Evolutionary conservation across 2,329 filamentous ascomycete genomes (phyloP), one percentile per base, ranked within the genome.

Genomic region (Neonectria coccinea): DNA sequence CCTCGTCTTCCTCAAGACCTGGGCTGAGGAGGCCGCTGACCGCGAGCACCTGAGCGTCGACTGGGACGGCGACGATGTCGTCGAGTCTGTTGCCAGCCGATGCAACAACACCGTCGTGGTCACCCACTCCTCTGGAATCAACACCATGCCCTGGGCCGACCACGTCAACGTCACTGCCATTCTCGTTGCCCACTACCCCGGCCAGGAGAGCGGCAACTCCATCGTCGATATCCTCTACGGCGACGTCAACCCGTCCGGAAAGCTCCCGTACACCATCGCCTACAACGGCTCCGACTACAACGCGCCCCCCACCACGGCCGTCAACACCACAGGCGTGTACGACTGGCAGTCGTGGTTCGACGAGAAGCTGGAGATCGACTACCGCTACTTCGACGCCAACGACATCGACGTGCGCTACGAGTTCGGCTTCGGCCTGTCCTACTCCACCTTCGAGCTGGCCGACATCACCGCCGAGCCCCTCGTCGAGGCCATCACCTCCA

Each of bases 241-340:
- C 62, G 86, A 89, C 56, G 85, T 87, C 58, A 89, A 88, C 42
- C 90, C 90, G 25, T 89, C 87, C 62, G 91, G 91, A 8, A 88
- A 90, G 69, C 82, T 93, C 10, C 90, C 90, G 4, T 92, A 92
- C 79, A 92, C 90, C n/a, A 87, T 92, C 70, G 89, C 89, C n/a
- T 78, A 80, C 64, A 83, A 84, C 27, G 85, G 82, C 20, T 80
- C 77, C 39, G 81, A 83, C 76, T 82, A 82, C 75, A 81, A 82
- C 48, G 78, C 78, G 1, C 79, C 80, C 3, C 76, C 77, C 1
- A 80, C 77, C 16, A 81, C 79, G 1, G 74, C 69, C 11, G 66
- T 79, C 68, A 75, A 78, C 69, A 80, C 76, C 52, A 77, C 73
- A 1, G 79, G 78, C 33, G 62, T 66, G n/a, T 69, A 80, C 51